Evolutionary conservation across 495 filamentous ascomycete genomes (phyloP).

Genomic region (Penicillium samsonianum): DNA sequence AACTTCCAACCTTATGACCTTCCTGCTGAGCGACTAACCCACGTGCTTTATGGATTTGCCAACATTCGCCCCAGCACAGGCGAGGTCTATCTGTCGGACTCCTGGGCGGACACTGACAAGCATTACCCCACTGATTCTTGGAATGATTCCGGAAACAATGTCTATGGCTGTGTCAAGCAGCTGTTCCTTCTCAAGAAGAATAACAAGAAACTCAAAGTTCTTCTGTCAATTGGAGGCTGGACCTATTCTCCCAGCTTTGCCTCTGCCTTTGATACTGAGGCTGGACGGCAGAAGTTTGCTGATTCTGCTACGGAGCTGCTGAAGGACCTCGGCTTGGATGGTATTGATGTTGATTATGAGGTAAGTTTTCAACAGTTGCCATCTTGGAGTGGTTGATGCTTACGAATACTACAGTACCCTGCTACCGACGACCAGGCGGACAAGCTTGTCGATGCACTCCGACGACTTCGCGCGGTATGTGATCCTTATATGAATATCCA

Average conservation of each 20-base stretch:
- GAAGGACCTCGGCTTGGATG: slow-evolving; percentile 64
- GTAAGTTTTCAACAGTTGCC: slow-evolving; percentile 15
- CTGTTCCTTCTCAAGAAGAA: slow-evolving; percentile 76
- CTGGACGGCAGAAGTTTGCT: slow-evolving; percentile 64
- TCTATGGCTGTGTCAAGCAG: slow-evolving; percentile 89
- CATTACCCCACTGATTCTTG: slow-evolving; percentile 78
- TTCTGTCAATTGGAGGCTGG: slow-evolving; percentile 72
- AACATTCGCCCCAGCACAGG: slow-evolving; percentile 61
- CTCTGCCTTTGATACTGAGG: slow-evolving; percentile 59
- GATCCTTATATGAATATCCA: not conserved
- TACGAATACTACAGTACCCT: slow-evolving; percentile 32
- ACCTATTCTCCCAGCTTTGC: slow-evolving; percentile 72
- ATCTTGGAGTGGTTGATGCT: not conserved
- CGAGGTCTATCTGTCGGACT: slow-evolving; percentile 76
- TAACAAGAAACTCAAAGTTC: slow-evolving; percentile 77
- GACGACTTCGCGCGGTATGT: slow-evolving; percentile 49
- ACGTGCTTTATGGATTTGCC: slow-evolving; percentile 84
- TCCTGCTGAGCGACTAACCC: slow-evolving; percentile 72
- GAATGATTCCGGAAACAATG: slow-evolving; percentile 69
- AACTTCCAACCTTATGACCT: slow-evolving; percentile 75
- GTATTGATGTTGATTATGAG: slow-evolving; percentile 67
- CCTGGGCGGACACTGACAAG: slow-evolving; percentile 74
- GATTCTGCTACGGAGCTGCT: slow-evolving; percentile 64
- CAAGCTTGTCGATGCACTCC: slow-evolving; percentile 64
- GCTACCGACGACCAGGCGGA: slow-evolving; percentile 49